Evolutionary conservation across 192 early-diverging fungal species (phyloP).

Genomic region (Coemansia sp.): DNA sequence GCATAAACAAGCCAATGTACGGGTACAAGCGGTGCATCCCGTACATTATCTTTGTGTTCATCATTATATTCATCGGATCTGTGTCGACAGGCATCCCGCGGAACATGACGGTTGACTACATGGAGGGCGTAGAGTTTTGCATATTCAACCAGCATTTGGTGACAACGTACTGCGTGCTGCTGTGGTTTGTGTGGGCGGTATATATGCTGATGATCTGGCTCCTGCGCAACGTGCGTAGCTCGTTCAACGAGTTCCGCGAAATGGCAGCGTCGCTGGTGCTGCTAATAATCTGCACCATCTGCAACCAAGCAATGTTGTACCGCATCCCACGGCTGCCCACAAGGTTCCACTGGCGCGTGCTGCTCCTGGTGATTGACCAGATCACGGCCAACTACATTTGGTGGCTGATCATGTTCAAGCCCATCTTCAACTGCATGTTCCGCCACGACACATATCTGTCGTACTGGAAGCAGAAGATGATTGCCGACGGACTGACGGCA

Average conservation of each 20-base stretch:
- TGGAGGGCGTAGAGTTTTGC: conserved; percentile 44
- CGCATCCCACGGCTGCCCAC: conserved; percentile 28
- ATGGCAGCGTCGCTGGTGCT: conserved; percentile 38
- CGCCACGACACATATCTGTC: conserved; percentile 40
- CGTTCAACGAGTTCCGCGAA: conserved; percentile 54
- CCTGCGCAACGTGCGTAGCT: conserved; percentile 53
- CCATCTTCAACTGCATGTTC: conserved; percentile 47
- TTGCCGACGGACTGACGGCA: conserved; percentile 31
- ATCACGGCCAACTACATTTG: conserved; percentile 48
- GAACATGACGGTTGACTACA: conserved; percentile 26
- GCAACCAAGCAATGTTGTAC: conserved; percentile 44
- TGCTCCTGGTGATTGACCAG: conserved; percentile 33
- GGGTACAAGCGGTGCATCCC: conserved; percentile 39
- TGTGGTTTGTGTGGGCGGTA: conserved; percentile 41
- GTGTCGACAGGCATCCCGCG: conserved; percentile 34
- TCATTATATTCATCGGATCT: conserved; percentile 24
- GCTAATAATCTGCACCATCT: conserved; percentile 30
- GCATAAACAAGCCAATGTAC: conserved; percentile 36
- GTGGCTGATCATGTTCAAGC: conserved; percentile 56
- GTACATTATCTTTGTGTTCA: conserved; percentile 24
- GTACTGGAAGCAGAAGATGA: conserved; percentile 49
- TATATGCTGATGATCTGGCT: conserved; percentile 51
- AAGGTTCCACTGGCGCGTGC: conserved; percentile 30
- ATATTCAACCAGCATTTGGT: conserved; percentile 43
- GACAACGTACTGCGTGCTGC: conserved; percentile 27